Conservation (phyloP, 169 alveolate species). For the Cryptosporidium canis region DNA sequence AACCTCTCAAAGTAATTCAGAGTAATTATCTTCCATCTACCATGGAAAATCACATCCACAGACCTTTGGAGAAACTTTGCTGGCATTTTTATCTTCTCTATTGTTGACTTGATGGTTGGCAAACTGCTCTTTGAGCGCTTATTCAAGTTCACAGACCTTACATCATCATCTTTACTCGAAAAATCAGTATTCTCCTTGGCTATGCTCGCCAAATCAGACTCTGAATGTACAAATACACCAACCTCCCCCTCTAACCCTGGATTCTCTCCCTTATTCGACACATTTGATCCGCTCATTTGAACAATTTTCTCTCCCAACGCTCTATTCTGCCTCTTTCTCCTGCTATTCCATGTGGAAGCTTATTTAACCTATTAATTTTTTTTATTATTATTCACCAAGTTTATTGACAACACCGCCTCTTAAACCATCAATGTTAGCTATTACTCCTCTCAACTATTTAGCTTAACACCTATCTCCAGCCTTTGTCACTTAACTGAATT, state of each 20-base stretch:
- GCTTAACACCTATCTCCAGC: neutral
- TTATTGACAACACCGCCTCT: neutral
- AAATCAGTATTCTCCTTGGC: constrained; percentile 11
- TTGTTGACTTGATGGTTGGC: constrained; percentile 1
- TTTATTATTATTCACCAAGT: neutral
- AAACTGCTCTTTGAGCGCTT: neutral
- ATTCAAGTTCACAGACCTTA: neutral
- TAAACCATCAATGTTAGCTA: neutral
- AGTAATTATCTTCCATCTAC: constrained; percentile 61
- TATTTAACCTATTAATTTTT: constrained; percentile 8
- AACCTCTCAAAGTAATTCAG: constrained; percentile 55
- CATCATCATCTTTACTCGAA: neutral
- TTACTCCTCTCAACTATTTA: neutral
- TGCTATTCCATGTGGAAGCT: neutral
- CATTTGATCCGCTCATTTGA: constrained; percentile 61
- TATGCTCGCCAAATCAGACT: constrained; percentile 22
- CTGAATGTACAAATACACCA: constrained; percentile 23
- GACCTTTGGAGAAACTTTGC: constrained; percentile 2
- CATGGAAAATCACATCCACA: constrained; percentile 45
- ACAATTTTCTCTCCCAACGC: neutral
- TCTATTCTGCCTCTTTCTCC: neutral
- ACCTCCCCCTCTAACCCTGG: neutral
- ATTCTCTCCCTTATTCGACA: constrained; percentile 2
- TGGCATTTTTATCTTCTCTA: constrained; percentile 32
- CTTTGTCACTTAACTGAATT: constrained; percentile 1